phyloP scores from a whole-genome alignment of 2,329 filamentous ascomycete species.

The Camptophora hylomeconis region DNA sequence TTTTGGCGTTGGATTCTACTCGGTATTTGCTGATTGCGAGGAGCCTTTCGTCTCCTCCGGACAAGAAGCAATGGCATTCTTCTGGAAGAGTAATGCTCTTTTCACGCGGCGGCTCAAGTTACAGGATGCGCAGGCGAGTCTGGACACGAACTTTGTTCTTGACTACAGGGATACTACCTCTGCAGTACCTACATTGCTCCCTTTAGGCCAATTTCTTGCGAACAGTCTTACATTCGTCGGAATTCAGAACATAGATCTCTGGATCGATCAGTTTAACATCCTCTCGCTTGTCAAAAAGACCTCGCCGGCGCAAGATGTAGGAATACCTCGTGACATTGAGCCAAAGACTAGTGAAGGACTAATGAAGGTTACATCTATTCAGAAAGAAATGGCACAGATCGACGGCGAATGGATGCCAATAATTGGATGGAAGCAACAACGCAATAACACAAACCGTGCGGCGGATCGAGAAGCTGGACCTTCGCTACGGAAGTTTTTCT shows the following conservation, averaged over 20 bases:
- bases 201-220: conserved; percentile 80
- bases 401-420: conserved; percentile 81
- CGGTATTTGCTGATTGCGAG: conserved; percentile 95
- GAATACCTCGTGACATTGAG: conserved; percentile 66
- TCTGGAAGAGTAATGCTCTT: conserved; percentile 97
- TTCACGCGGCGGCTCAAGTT: conserved; percentile 80
- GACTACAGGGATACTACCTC: conserved; percentile 86
- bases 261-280: conserved; percentile 76
- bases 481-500: conserved; percentile 68
- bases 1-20: conserved; percentile 97
- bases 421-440: conserved; percentile 66
- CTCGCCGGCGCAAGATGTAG: conserved; percentile 59
- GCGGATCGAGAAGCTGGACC: conserved; percentile 33
- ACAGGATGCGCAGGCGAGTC: conserved; percentile 50
- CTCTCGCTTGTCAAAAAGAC: conserved; percentile 71
- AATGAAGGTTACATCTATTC: conserved; percentile 74
- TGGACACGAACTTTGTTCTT: conserved; percentile 80
- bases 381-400: conserved; percentile 79
- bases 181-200: conserved; percentile 72
- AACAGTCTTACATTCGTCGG: conserved; percentile 95
- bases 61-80: conserved; percentile 89
- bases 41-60: conserved; percentile 94
- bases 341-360: conserved; percentile 72
- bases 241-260: conserved; percentile 74
- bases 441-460: conserved; percentile 22